phyloP scores from a whole-genome alignment of 2,329 filamentous ascomycete species.

The Talaromyces funiculosus region DNA sequence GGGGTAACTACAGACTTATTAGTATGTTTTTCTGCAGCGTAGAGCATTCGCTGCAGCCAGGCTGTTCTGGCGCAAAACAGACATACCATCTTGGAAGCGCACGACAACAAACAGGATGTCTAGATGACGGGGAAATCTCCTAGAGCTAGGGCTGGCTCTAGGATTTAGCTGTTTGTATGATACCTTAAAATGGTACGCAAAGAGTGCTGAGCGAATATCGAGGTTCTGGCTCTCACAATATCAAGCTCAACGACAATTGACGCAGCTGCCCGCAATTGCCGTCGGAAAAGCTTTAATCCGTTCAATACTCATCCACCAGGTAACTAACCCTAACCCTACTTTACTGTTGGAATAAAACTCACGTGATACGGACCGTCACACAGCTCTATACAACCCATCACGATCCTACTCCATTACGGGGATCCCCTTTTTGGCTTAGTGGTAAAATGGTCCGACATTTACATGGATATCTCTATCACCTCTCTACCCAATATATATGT shows the following conservation, averaged over 20 bases:
- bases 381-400: too few relatives aligned
- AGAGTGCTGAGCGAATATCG: neutral
- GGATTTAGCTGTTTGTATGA: too few relatives aligned
- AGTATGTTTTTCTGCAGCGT: neutral
- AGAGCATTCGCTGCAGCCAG: neutral
- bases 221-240: neutral
- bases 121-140: neutral
- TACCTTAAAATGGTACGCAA: neutral
- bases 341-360: too few relatives aligned
- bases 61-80: neutral
- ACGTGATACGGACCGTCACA: too few relatives aligned
- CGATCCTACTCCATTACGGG: too few relatives aligned
- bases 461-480: neutral
- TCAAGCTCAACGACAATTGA: neutral
- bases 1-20: slow-evolving; percentile 47
- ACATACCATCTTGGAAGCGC: neutral
- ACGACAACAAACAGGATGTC: neutral
- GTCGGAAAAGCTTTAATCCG: neutral
- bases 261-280: neutral
- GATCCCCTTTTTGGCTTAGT: too few relatives aligned
- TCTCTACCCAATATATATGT: neutral
- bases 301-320: too few relatives aligned
- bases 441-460: too few relatives aligned
- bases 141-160: neutral
- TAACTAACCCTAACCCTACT: neutral